Evolutionary conservation across 148 eudicot species (phyloP).

Genomic region (Camellia lanceoleosa): DNA sequence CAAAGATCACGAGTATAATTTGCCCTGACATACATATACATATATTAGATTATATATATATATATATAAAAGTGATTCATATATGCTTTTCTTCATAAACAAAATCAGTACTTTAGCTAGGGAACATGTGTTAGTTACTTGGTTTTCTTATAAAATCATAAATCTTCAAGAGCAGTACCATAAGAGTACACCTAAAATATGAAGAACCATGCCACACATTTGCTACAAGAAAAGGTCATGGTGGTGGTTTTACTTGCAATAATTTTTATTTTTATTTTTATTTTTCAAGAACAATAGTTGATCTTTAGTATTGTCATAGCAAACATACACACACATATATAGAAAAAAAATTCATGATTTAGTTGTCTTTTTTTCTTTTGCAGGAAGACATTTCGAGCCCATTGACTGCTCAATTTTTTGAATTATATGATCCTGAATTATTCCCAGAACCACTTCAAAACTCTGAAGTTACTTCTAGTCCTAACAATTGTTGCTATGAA

Average conservation of each 20-base stretch:
- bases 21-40: too few species aligned
- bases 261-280: not conserved
- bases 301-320: not conserved
- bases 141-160: not conserved
- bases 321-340: not conserved
- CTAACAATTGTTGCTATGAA: conserved; percentile 59
- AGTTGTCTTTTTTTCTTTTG: conserved; percentile 16
- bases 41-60: too few species aligned
- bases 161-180: not conserved
- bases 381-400: conserved; percentile 77
- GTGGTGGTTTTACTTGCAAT: not conserved
- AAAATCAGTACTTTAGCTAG: too few species aligned
- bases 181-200: not conserved
- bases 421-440: conserved; percentile 61
- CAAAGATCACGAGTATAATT: too few species aligned
- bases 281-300: not conserved
- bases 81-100: not conserved
- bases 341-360: not conserved
- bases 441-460: conserved; percentile 57
- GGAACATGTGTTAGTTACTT: not conserved
- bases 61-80: not conserved
- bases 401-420: conserved; percentile 49
- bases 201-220: not conserved
- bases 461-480: conserved; percentile 62
- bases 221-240: not conserved